These are phyloP conservation scores for Wickerhamiella bombiphila DNA, from an alignment of 805 yeast genomes.

Conservation along the genomic window DNA sequence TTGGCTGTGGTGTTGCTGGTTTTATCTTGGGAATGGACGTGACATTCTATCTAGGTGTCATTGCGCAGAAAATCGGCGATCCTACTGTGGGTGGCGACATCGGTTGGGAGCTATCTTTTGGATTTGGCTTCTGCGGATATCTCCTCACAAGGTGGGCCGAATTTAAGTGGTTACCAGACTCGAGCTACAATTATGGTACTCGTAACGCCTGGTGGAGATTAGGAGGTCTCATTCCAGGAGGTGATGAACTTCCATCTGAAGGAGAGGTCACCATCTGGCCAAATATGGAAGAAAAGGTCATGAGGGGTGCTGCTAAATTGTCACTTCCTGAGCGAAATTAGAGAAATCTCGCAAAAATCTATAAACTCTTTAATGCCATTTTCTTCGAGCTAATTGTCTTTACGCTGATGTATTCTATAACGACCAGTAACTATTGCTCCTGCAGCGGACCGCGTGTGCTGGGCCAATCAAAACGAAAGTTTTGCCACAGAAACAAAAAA, in stretches of 20 bases:
- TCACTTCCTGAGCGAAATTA: no score
- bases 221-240: slow-evolving; percentile 6
- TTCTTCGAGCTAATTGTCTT: no score
- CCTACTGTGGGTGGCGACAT: slow-evolving; percentile 58
- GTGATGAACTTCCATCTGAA: neutral
- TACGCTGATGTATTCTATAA: no score
- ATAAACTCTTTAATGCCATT: neutral
- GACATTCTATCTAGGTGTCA: slow-evolving; percentile 65
- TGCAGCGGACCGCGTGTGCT: no score
- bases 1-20: slow-evolving; percentile 75
- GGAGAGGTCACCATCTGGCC: neutral
- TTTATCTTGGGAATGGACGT: slow-evolving; percentile 79
- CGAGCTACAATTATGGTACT: slow-evolving; percentile 14
- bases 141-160: slow-evolving; percentile 17
- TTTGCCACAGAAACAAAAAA: no score
- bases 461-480: no score
- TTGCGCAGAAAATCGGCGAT: slow-evolving; percentile 45
- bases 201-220: slow-evolving; percentile 17
- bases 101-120: slow-evolving; percentile 66
- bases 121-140: slow-evolving; percentile 44
- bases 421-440: no score
- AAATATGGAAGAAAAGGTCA: neutral
- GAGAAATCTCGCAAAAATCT: neutral
- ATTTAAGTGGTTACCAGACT: slow-evolving; percentile 15
- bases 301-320: no score